A percentile compares a stretch with the other conserved stretches of the same genome.
phyloP scores from a whole-genome alignment of 116 monocot species.

The Zostera marina region DNA sequence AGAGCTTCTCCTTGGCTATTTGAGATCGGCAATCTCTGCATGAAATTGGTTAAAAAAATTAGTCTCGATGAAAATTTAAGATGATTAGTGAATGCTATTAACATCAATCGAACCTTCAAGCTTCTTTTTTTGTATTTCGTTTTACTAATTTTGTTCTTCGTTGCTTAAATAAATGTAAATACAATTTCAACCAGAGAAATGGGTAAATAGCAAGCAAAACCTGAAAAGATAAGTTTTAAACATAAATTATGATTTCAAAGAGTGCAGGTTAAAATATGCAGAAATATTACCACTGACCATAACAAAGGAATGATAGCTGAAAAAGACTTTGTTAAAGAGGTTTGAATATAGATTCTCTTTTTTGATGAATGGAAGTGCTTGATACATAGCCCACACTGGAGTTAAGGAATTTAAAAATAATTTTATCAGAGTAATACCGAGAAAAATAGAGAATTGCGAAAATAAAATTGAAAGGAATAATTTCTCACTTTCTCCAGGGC shows the following conservation, averaged over 20 bases:
- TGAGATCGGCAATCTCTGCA: too few relatives aligned
- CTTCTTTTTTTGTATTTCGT: slow-evolving; percentile 18
- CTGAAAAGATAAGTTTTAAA: slow-evolving; percentile 11
- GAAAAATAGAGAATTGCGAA: neutral
- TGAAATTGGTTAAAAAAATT: too few relatives aligned
- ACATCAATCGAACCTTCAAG: slow-evolving; percentile 1
- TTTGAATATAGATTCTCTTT: slow-evolving; percentile 50
- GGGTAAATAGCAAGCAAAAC: slow-evolving; percentile 52
- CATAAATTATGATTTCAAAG: neutral
- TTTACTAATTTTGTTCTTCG: slow-evolving; percentile 39
- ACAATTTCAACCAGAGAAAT: slow-evolving; percentile 63
- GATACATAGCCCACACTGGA: slow-evolving; percentile 74
- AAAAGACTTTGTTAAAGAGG: slow-evolving; percentile 28
- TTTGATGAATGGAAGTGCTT: slow-evolving; percentile 77
- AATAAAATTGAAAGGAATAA: neutral
- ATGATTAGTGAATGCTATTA: too few relatives aligned
- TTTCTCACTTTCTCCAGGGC: slow-evolving; percentile 75
- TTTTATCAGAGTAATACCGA: neutral
- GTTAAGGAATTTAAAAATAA: neutral
- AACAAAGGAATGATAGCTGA: slow-evolving; percentile 59
- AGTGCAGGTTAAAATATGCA: neutral
- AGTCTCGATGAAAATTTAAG: too few relatives aligned
- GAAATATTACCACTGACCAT: slow-evolving; percentile 15
- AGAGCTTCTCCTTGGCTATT: too few relatives aligned
- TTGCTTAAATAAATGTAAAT: slow-evolving; percentile 76